Percentiles rank a stretch among this genome's conserved stretches.
Evolutionary conservation across 441 rosid species (phyloP).

Genomic region (Syzygium malaccense): DNA sequence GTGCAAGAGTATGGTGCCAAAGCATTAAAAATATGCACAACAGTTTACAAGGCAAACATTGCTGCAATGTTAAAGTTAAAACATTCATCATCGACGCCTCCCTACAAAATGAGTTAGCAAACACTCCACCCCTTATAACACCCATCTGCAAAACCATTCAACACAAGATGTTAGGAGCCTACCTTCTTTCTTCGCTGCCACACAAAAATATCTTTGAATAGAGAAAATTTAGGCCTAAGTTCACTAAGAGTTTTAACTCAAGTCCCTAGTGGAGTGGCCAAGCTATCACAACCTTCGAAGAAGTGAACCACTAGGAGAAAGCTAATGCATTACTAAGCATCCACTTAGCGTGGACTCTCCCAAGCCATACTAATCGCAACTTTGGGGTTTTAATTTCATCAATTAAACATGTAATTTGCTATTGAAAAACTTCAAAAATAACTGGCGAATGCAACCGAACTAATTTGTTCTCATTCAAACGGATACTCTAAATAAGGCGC

Average conservation of each 20-base stretch:
- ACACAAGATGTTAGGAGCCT: neutral
- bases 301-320: neutral
- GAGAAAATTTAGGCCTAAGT: neutral
- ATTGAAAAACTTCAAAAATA: neutral
- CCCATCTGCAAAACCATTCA: neutral
- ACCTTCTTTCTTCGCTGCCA: neutral
- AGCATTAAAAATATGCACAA: neutral
- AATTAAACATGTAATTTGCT: neutral
- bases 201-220: neutral
- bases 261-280: neutral
- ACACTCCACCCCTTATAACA: neutral
- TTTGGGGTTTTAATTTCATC: neutral
- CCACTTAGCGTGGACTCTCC: neutral
- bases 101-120: neutral
- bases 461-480: neutral
- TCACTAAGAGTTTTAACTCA: neutral
- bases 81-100: neutral
- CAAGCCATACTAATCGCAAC: neutral
- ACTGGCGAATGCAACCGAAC: neutral
- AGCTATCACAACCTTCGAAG: neutral
- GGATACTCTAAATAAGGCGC: neutral
- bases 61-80: neutral
- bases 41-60: neutral
- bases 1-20: neutral
- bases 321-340: neutral